Conservation (phyloP, 805 yeast genomes). For the Debaryomyces hansenii region DNA sequence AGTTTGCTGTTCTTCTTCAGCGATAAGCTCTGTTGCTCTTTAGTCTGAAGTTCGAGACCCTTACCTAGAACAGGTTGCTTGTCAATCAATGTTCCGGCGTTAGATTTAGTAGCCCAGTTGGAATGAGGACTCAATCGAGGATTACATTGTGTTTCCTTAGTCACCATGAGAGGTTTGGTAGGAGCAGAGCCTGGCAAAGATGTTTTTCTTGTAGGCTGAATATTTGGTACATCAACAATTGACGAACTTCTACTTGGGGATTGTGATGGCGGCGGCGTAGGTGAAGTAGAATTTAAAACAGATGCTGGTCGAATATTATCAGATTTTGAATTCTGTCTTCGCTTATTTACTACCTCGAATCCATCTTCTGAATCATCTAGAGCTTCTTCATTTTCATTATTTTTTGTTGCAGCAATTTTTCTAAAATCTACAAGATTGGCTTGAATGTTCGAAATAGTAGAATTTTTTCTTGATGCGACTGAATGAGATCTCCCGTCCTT, state of each 20-base stretch:
- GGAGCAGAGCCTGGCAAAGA: background rate
- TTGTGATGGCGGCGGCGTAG: background rate
- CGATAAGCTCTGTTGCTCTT: conserved; percentile 5
- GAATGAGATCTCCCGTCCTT: background rate
- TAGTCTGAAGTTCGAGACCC: background rate
- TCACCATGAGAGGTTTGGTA: background rate
- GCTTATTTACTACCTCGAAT: conserved; percentile 27
- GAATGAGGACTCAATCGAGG: conserved; percentile 24
- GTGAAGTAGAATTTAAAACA: background rate
- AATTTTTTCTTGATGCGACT: conserved; percentile 20
- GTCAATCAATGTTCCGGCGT: conserved; percentile 13
- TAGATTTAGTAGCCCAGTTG: conserved; percentile 25
- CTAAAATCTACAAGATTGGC: conserved; percentile 25
- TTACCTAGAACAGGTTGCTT: conserved; percentile 9
- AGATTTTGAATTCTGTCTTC: conserved; percentile 10
- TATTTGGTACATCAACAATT: background rate
- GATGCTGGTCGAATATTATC: background rate
- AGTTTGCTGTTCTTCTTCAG: conserved; percentile 16
- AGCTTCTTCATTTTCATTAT: conserved; percentile 13
- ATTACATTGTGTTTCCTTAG: background rate
- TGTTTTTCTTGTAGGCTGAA: background rate
- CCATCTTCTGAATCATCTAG: conserved; percentile 19
- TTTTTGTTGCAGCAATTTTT: conserved; percentile 18
- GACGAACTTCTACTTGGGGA: background rate
- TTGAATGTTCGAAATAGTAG: conserved; percentile 9